Percentiles rank a stretch among this genome's conserved stretches.
phyloP scores from a whole-genome alignment of 2,329 filamentous ascomycete species.

The Clonostachys chloroleuca region DNA sequence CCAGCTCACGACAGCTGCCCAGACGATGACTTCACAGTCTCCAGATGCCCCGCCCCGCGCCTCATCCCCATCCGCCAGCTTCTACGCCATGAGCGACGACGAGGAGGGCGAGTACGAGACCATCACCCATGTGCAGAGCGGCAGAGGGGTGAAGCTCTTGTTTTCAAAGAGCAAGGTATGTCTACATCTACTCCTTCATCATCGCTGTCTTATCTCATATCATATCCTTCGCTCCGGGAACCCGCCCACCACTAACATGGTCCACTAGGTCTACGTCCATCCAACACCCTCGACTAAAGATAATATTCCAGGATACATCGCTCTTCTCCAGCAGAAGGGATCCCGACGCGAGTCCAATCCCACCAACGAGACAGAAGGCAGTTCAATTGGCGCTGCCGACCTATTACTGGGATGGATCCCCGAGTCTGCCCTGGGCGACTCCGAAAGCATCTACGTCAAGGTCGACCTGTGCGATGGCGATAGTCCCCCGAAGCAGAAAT shows the following conservation, averaged over 20 bases:
- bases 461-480: constrained; percentile 84
- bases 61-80: constrained; percentile 76
- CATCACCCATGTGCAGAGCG: constrained; percentile 73
- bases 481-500: constrained; percentile 78
- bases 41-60: constrained; percentile 23
- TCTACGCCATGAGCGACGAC: constrained; percentile 95
- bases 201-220: background rate
- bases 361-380: constrained; percentile 15
- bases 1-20: background rate
- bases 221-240: background rate
- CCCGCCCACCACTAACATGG: constrained; percentile 1
- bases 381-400: constrained; percentile 56
- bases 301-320: constrained; percentile 92
- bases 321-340: constrained; percentile 84
- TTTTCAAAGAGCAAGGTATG: constrained; percentile 93
- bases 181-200: constrained; percentile 2
- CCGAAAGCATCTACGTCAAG: constrained; percentile 87
- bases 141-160: constrained; percentile 85
- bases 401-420: constrained; percentile 91
- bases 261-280: constrained; percentile 81
- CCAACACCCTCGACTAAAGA: constrained; percentile 90
- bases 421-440: constrained; percentile 81
- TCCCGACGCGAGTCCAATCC: constrained; percentile 25
- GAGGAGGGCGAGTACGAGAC: constrained; percentile 95
- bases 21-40: background rate